These are phyloP conservation scores for Mycena indigotica DNA, from an alignment of 768 basidiomycete species.

Conservation along the genomic window DNA sequence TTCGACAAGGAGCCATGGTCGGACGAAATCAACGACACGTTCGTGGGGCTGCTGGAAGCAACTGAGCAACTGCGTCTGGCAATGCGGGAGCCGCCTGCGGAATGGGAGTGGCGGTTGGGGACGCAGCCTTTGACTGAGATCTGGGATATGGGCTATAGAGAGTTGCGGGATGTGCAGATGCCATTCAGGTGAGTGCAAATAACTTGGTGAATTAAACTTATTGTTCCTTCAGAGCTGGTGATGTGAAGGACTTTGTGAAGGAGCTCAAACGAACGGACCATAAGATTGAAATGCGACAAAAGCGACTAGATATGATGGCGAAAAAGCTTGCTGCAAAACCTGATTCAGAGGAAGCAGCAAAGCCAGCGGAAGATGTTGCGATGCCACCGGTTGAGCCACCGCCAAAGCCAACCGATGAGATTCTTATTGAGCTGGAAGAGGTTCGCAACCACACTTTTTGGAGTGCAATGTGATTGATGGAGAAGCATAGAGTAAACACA, in stretches of 20 bases:
- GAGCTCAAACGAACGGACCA: conserved; percentile 69
- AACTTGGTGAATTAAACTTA: conserved; percentile 6
- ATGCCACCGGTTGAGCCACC: conserved; percentile 10
- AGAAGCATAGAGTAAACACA: conserved; percentile 66
- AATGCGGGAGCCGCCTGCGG: conserved; percentile 58
- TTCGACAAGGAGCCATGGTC: conserved; percentile 77
- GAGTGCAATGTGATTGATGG: neutral
- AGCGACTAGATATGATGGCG: conserved; percentile 36
- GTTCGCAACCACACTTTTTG: conserved; percentile 9
- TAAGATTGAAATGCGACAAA: conserved; percentile 57
- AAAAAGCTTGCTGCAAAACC: conserved; percentile 30
- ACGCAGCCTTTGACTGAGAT: conserved; percentile 75
- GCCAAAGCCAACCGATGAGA: conserved; percentile 25
- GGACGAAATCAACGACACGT: conserved; percentile 47
- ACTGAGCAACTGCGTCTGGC: conserved; percentile 53
- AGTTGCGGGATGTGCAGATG: conserved; percentile 60
- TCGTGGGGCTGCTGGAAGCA: conserved; percentile 62
- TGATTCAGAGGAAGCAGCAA: conserved; percentile 29
- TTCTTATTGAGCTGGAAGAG: conserved; percentile 21
- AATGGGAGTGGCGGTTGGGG: conserved; percentile 69
- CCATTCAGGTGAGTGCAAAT: conserved; percentile 61
- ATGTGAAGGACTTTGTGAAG: conserved; percentile 73
- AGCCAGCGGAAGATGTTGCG: conserved; percentile 14
- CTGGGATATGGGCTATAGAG: conserved; percentile 81
- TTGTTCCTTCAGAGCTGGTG: conserved; percentile 54